Evolutionary conservation across 108 stramenopile genomes (phyloP).

Genomic region (Nitzschia inconspicua): DNA sequence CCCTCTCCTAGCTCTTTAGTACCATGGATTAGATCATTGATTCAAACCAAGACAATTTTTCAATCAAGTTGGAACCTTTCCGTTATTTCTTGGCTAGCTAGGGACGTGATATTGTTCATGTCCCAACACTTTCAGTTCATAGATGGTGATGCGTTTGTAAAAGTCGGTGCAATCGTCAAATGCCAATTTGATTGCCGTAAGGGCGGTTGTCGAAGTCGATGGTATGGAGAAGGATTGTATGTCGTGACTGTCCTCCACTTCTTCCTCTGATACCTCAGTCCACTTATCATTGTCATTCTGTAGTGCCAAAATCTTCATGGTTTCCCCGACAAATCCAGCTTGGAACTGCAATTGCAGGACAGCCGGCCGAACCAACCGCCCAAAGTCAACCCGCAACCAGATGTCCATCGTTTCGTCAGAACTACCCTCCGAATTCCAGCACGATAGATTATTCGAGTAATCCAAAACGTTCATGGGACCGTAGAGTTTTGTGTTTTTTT

Average conservation of each 20-base stretch:
- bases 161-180: constrained; percentile 52
- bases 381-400: constrained; percentile 41
- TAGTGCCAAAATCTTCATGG: constrained; percentile 1
- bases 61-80: too few relatives aligned
- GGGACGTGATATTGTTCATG: too few relatives aligned
- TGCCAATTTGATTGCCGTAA: constrained; percentile 26
- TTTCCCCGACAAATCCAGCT: constrained; percentile 46
- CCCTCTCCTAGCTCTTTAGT: too few relatives aligned
- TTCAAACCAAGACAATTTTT: too few relatives aligned
- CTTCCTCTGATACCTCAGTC: constrained; percentile 12
- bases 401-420: constrained; percentile 1
- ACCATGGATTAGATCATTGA: too few relatives aligned
- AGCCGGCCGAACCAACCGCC: constrained; percentile 23
- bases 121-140: constrained; percentile 52
- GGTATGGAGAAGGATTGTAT: constrained; percentile 31
- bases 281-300: not conserved
- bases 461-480: constrained; percentile 52
- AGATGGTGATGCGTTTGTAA: constrained; percentile 52
- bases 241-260: constrained; percentile 42
- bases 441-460: constrained; percentile 22
- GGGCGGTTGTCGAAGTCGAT: too few relatives aligned
- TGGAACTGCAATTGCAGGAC: constrained; percentile 46
- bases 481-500: constrained; percentile 42
- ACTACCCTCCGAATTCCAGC: constrained; percentile 57
- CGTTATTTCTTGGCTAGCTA: too few relatives aligned